Evolutionary conservation across 2,329 filamentous ascomycete genomes (phyloP), one percentile per base, ranked within the genome.

Genomic region (Trematosphaeria pertusa): DNA sequence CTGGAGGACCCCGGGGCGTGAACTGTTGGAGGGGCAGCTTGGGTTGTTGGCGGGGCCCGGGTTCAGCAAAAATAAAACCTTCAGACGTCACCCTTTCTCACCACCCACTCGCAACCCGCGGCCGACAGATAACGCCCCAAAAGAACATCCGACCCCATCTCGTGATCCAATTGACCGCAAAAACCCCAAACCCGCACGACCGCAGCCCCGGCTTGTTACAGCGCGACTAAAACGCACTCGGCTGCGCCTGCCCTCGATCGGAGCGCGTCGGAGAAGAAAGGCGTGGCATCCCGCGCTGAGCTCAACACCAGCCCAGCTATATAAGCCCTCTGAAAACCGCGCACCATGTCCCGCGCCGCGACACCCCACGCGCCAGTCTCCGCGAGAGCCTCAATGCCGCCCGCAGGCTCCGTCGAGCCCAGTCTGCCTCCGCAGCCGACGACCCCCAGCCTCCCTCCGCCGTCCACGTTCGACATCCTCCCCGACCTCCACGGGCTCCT

Each of bases 381-480:
- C 28, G 61, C 61, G 20, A 56, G 58, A n/a, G 59, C 69, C 35
- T 67, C 66, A 15, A 46, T 65, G 14, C 59, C 64, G 11, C 61
- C 67, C 12, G 75, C 67, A 12, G 60, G 60, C 37, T 47, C 59
- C 39, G 61, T 58, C 3, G 68, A 67, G 4, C 63, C 64, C 15
- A 61, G 64, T 4, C 61, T 21, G 43, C 61, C 28, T 48, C 54
- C 35, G 34, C 59, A 38, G 46, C 81, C 64, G 71, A 71, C 77
- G 53, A 75, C 83, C 48, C 81, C 87, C 22, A 75, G 82, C 2
- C 84, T 87, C 45, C 87, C 94, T 52, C 83, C 89, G 38, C 88
- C 92, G 20, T 87, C 92, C 71, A 85, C 85, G 38, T 90, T 97
- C 75, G 92, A 96, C 76, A 84, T 91, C 59, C 82, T 96, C 43